These are phyloP conservation scores for Barnettozyma vustinii DNA, from an alignment of 805 yeast species.

Conservation along the genomic window DNA sequence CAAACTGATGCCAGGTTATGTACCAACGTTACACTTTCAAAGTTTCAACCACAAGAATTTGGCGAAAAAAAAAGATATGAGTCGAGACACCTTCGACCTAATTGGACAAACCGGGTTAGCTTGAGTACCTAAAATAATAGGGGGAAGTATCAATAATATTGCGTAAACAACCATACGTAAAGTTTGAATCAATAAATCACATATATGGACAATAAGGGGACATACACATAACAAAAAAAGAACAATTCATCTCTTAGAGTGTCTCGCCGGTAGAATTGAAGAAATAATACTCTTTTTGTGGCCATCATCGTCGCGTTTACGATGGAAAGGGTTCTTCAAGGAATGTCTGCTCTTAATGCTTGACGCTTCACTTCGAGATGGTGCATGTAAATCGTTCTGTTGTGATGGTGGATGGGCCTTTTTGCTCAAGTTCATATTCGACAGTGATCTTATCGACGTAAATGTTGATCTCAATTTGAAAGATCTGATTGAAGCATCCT, in stretches of 20 bases:
- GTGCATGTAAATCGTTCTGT: neutral
- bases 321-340: conserved; percentile 1
- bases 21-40: neutral
- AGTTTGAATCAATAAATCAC: neutral
- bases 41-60: neutral
- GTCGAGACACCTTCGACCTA: neutral
- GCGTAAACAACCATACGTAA: neutral
- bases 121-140: too few relatives aligned
- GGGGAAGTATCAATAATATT: neutral
- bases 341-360: neutral
- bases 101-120: neutral
- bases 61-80: neutral
- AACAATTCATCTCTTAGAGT: neutral
- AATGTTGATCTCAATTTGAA: conserved; percentile 9
- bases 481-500: conserved; percentile 1
- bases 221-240: neutral
- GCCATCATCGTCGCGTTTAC: neutral
- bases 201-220: neutral
- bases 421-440: conserved; percentile 2
- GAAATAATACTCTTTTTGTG: neutral
- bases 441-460: conserved; percentile 7
- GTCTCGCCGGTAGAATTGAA: neutral
- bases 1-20: neutral
- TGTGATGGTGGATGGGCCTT: neutral
- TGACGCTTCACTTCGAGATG: neutral